Evolutionary conservation across 768 basidiomycete species (phyloP), one percentile per base, ranked within the genome.

Genomic region (Hericium alpestre): DNA sequence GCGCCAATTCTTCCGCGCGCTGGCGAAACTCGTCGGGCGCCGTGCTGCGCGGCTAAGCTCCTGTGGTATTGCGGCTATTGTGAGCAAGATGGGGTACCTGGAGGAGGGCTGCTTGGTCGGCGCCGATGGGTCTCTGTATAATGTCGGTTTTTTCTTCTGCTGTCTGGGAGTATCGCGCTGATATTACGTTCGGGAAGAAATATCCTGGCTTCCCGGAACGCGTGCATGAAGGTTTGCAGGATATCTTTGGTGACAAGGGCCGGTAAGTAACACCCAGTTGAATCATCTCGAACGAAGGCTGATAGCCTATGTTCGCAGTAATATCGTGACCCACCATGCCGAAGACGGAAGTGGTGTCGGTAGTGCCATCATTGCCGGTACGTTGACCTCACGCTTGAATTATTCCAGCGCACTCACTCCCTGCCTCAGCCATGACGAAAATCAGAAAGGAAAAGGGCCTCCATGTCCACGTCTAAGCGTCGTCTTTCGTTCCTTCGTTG

Each of bases 191-290:
- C 9, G 43, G 8, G 8, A 39, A 97, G 93, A 96, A 97, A 90
- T 98, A 98, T 72, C 96, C 96, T 37, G 83, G 87, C 40, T 99
- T 98, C 67, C 81, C 93, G 39, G 90, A 97, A 62, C 78, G 93
- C 58, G 84, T 98, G 56, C 92, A 96, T 63, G 86, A 94, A 68
- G 96, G 93, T 13, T 72, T 99, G 58, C 79, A 86, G 43, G 96
- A 98, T 67, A 86, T 99, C 59, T 96, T 98, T 67, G 96, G 96
- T 12, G 93, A 96, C 62, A 92, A 91, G 76, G 96, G 93, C 66
- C 80, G 83, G 89, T 90, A 62, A 64, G 87, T 75, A 47, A 1
- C 48, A 1, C 48, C 55, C 38, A 4, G 20, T 53, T 11, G 25
- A 43, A 23, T 10, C 46, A n/a, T 6, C 38, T 18, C 20, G 7